Evolutionary conservation across 2,329 filamentous ascomycete species (phyloP).

Genomic region (Cercospora sp.): DNA sequence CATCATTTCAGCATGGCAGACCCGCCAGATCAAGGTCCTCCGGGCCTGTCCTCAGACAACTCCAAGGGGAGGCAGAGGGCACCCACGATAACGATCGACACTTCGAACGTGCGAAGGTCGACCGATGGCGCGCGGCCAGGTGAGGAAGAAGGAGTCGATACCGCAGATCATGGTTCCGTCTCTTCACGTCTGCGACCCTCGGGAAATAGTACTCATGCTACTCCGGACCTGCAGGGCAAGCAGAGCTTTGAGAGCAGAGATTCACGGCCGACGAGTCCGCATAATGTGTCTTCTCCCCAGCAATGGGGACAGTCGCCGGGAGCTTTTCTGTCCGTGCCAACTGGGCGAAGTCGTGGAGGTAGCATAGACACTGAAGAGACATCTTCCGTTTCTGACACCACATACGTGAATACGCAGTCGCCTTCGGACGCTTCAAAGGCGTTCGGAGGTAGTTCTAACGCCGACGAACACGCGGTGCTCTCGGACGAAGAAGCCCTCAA

Average conservation of each 20-base stretch:
- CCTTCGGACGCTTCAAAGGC: constrained; percentile 36
- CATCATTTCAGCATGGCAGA: constrained; percentile 12
- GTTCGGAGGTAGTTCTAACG: constrained; percentile 33
- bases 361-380: constrained; percentile 65
- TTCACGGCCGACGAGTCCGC: constrained; percentile 64
- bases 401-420: constrained; percentile 53
- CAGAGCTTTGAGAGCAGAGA: constrained; percentile 65
- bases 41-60: constrained; percentile 2
- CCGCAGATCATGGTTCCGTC: constrained; percentile 22
- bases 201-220: constrained; percentile 28
- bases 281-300: constrained; percentile 66
- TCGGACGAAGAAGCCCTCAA: constrained; percentile 68
- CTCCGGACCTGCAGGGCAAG: constrained; percentile 55
- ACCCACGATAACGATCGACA: constrained; percentile 55
- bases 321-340: constrained; percentile 64
- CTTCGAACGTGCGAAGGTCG: constrained; percentile 48
- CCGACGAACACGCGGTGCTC: constrained; percentile 54
- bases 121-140: constrained; percentile 35
- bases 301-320: constrained; percentile 53
- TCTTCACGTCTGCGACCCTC: constrained; percentile 21
- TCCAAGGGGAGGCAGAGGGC: constrained; percentile 38
- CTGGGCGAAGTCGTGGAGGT: constrained; percentile 62
- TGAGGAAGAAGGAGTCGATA: constrained; percentile 38
- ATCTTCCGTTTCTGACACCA: constrained; percentile 61
- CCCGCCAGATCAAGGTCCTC: background rate